Conservation (phyloP, 305 asterid genomes). For the Solanum hybrid region DNA sequence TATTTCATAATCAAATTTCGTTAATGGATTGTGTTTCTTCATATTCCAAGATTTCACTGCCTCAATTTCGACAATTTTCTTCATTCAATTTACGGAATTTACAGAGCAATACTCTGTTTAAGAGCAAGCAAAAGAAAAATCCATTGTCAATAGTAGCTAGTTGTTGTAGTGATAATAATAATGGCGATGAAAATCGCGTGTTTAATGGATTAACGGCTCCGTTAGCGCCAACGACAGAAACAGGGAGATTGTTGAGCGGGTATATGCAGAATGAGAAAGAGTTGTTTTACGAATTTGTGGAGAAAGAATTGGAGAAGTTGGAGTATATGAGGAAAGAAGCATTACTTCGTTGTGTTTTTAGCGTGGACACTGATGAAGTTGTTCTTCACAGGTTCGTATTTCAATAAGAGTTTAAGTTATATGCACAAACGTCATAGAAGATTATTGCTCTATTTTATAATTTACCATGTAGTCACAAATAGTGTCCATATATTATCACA, state of each 20-base stretch:
- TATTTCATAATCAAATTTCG: background rate
- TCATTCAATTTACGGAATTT: background rate
- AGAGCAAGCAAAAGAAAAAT: background rate
- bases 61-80: background rate
- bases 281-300: slow-evolving; percentile 33
- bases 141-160: background rate
- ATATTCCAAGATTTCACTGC: slow-evolving; percentile 1
- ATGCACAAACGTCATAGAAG: background rate
- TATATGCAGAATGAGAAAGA: slow-evolving; percentile 44
- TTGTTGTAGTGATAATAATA: background rate
- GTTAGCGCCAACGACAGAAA: slow-evolving; percentile 47
- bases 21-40: slow-evolving; percentile 57
- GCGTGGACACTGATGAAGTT: slow-evolving; percentile 58
- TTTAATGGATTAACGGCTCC: slow-evolving; percentile 53
- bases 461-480: background rate
- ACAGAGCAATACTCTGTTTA: background rate
- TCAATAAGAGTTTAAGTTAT: background rate
- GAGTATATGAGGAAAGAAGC: slow-evolving; percentile 45
- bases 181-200: background rate
- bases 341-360: slow-evolving; percentile 38
- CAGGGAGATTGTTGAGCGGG: slow-evolving; percentile 45
- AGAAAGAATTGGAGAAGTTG: slow-evolving; percentile 44
- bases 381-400: slow-evolving; percentile 60
- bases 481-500: background rate
- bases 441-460: background rate